Percentiles rank a stretch among this genome's conserved stretches.
Evolutionary conservation across 2,329 filamentous ascomycete genomes (phyloP).

Genomic region (Fusarium veterinarium): DNA sequence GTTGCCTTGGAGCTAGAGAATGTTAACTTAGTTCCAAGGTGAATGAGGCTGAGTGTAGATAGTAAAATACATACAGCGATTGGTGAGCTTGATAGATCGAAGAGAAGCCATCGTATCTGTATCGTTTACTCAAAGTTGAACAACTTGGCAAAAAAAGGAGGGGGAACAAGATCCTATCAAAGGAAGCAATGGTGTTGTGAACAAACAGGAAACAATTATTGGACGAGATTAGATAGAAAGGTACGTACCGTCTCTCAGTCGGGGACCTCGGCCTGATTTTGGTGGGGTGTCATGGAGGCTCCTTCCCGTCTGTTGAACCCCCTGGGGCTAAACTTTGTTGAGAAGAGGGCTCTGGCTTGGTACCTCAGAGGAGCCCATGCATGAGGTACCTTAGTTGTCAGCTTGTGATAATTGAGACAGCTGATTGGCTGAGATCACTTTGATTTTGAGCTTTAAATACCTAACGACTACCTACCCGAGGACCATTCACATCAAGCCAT

Average conservation of each 20-base stretch:
- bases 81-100: constrained; percentile 57
- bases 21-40: constrained; percentile 9
- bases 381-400: not conserved
- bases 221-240: constrained; percentile 20
- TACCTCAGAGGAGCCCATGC: not conserved
- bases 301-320: not conserved
- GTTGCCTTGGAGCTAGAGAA: constrained; percentile 58
- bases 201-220: constrained; percentile 25
- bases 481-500: not conserved
- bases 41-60: not conserved
- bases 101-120: constrained; percentile 45
- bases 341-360: not conserved
- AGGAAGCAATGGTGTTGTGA: constrained; percentile 18
- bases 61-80: constrained; percentile 49
- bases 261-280: constrained; percentile 26
- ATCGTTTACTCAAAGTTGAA: constrained; percentile 6
- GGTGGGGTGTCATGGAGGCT: constrained; percentile 1
- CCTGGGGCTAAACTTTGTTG: constrained; percentile 11
- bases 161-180: constrained; percentile 3
- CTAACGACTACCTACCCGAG: not conserved
- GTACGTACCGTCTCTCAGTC: constrained; percentile 17
- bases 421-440: not conserved
- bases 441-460: not conserved
- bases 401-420: constrained; percentile 11
- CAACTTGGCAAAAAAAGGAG: constrained; percentile 6